phyloP scores from a whole-genome alignment of 1,284 basidiomycete genomes.

The Vanrija sp. region DNA sequence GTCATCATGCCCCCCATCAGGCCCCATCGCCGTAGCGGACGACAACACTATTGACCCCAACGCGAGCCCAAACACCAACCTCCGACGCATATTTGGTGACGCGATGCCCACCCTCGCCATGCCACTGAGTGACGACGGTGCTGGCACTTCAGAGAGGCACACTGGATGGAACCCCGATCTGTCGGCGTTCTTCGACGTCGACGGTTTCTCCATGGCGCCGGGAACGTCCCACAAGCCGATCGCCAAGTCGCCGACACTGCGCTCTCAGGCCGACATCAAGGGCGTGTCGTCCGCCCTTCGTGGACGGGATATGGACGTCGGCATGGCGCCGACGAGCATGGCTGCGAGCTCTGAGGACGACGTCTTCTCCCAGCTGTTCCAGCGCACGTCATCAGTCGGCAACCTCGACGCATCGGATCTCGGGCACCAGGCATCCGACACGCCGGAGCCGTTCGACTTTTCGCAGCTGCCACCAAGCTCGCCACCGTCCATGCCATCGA shows the following conservation, averaged over 20 bases:
- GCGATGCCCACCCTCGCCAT: slow-evolving; percentile 31
- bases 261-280: slow-evolving; percentile 1
- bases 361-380: slow-evolving; percentile 34
- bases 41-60: too few relatives aligned
- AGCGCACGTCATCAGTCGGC: slow-evolving; percentile 32
- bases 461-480: slow-evolving; percentile 39
- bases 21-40: background rate
- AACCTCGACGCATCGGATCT: slow-evolving; percentile 1
- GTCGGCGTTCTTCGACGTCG: slow-evolving; percentile 41
- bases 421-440: background rate
- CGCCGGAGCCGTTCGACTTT: slow-evolving; percentile 36
- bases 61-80: slow-evolving; percentile 15
- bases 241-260: background rate
- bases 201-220: slow-evolving; percentile 29
- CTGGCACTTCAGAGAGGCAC: background rate
- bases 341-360: slow-evolving; percentile 29
- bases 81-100: slow-evolving; percentile 15
- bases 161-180: slow-evolving; percentile 29
- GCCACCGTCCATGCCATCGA: slow-evolving; percentile 27
- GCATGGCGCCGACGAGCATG: background rate
- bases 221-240: background rate
- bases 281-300: slow-evolving; percentile 8
- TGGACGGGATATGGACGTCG: background rate
- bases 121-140: slow-evolving; percentile 41
- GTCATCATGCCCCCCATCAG: background rate